phyloP scores from a whole-genome alignment of 306 rosid species.

The Lathyrus oleraceus region DNA sequence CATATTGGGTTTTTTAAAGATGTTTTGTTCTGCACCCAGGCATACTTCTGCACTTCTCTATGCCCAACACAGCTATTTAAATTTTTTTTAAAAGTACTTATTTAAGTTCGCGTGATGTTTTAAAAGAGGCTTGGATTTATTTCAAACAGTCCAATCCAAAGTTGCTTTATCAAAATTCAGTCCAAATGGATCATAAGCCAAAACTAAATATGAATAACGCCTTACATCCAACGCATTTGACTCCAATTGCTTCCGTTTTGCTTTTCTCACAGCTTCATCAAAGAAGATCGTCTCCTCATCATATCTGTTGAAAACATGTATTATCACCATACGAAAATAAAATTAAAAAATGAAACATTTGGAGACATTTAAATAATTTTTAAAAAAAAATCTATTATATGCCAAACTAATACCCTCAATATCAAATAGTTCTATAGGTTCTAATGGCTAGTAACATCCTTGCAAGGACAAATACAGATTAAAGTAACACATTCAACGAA shows the following conservation, averaged over 20 bases:
- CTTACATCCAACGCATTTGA: slow-evolving; percentile 71
- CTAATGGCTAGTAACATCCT: neutral
- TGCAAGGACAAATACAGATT: slow-evolving; percentile 29
- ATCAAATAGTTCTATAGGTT: slow-evolving; percentile 13
- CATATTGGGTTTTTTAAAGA: slow-evolving; percentile 1
- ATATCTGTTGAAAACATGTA: slow-evolving; percentile 54
- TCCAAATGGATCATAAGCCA: slow-evolving; percentile 8
- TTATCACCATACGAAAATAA: slow-evolving; percentile 17
- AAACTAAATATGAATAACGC: slow-evolving; percentile 10
- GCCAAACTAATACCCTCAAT: neutral
- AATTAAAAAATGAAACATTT: neutral
- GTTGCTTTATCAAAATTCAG: slow-evolving; percentile 20
- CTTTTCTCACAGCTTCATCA: slow-evolving; percentile 74
- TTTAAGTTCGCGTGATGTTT: slow-evolving; percentile 10
- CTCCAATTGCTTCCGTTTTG: slow-evolving; percentile 67
- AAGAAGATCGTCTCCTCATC: slow-evolving; percentile 72
- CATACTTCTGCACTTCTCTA: neutral
- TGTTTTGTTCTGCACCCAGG: neutral
- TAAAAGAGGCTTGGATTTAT: slow-evolving; percentile 15
- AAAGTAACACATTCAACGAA: slow-evolving; percentile 18
- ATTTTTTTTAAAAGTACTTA: neutral
- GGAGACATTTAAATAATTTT: slow-evolving; percentile 13
- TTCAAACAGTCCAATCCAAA: neutral
- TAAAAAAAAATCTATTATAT: neutral
- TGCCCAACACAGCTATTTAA: neutral